Base-by-base conservation (phyloP, 1,139 yeast species). In the Kodamaea sp. region DNA sequence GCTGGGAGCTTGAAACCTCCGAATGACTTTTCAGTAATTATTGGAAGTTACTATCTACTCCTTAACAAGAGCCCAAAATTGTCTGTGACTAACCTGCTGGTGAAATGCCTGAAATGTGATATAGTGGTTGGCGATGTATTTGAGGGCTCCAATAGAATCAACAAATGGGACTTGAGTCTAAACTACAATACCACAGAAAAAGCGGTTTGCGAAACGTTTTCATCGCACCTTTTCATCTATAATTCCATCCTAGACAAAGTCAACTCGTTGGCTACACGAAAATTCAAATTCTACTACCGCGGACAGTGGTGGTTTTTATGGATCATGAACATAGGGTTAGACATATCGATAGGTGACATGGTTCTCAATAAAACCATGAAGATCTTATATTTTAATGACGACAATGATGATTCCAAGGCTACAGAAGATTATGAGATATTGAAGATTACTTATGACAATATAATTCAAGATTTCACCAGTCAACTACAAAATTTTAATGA, bases 111-210 rank as follows among this genome's bases (percentile, higher is more conserved):
- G 1, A 26, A 37, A 2, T 75, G 80, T 45, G 43, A 47, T 1
- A 3, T 24, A 1, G 19, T 26, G 2, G 14, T 75, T 19, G 79
- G 82, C 3, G 61, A 55, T n/a, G 24, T 48, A 4, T 61, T 50
- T 34, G 42, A 42, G 8, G 42, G 42, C 3, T 54, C 40, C 7
- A 28, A 51, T 12, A 75, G 73, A 44, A 22, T 85, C 0, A 67
- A 69, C 59, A 85, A 84, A 50, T 85, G 95, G 94, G 66, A 68
- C 24, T 36, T 83, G 1, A 37, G 41, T 4, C 47, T 80, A n/a
- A 34, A 36, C 2, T 59, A 59, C 35, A 46, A 35, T 1, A 16
- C 22, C 6, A 8, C 11, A 7, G 28, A 32, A 3, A 18, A 18
- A 18, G 9, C 9, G 8, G 9, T 9, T 9, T 35, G 20, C 0